Percentiles rank a stretch among this genome's conserved stretches.
phyloP scores from a whole-genome alignment of 1,284 basidiomycete genomes.

The Gymnopus androsaceus region DNA sequence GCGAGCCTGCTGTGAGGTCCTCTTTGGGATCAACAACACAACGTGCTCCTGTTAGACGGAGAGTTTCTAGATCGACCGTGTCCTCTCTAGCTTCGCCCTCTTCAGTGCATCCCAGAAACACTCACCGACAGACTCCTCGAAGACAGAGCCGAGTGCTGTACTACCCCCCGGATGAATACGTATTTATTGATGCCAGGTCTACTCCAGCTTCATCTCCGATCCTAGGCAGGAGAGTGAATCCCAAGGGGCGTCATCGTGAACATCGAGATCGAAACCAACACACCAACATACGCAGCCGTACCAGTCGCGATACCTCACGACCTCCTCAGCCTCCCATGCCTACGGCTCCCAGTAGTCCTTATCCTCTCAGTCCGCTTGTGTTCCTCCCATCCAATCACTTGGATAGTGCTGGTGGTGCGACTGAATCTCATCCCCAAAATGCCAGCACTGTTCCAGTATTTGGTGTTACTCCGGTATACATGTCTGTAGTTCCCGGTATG shows the following conservation, averaged over 20 bases:
- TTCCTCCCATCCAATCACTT: background rate
- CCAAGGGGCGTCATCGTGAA: background rate
- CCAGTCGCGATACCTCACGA: background rate
- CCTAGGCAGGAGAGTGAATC: background rate
- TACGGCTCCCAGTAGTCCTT: conserved; percentile 1
- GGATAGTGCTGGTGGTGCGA: background rate
- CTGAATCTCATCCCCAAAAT: background rate
- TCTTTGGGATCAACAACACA: conserved; percentile 8
- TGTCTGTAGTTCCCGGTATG: conserved; percentile 8
- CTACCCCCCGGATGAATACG: conserved; percentile 10
- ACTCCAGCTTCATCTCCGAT: conserved; percentile 9
- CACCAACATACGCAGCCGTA: background rate
- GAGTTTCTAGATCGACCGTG: conserved; percentile 2
- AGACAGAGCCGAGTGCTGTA: conserved; percentile 12
- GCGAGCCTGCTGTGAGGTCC: conserved; percentile 8
- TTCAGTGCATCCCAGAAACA: background rate
- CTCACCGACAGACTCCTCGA: conserved; percentile 3
- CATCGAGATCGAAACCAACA: background rate
- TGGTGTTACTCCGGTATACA: conserved; percentile 8
- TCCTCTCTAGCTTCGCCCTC: background rate
- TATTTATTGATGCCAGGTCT: conserved; percentile 3
- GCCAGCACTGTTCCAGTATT: background rate
- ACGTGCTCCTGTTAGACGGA: background rate
- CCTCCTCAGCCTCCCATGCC: background rate
- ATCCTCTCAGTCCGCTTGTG: conserved; percentile 5